A percentile compares a stretch with the other conserved stretches of the same genome.
Conservation (phyloP, 2,329 filamentous ascomycete species). For the Hypoxylon sp. region DNA sequence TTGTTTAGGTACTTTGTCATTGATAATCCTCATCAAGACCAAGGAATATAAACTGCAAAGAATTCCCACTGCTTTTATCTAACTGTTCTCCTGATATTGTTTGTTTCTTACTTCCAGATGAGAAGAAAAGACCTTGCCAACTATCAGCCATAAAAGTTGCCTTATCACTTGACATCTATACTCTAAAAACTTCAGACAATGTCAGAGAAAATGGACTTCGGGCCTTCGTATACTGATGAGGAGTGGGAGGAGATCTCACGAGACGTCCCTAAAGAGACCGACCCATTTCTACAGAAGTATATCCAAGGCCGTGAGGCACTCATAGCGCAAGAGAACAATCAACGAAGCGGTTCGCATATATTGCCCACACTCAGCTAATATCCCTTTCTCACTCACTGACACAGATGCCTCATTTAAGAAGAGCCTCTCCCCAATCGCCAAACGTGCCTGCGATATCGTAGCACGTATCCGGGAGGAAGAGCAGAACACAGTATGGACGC, state of each 20-base stretch:
- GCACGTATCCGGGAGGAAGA: constrained; percentile 84
- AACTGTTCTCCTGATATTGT: background rate
- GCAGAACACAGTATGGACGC: constrained; percentile 81
- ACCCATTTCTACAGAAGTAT: constrained; percentile 88
- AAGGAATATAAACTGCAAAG: constrained; percentile 8
- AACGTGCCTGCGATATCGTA: constrained; percentile 84
- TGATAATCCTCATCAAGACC: background rate
- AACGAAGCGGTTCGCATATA: constrained; percentile 77
- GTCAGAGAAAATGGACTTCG: constrained; percentile 21
- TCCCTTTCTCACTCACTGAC: constrained; percentile 26
- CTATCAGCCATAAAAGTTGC: background rate
- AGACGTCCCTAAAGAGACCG: constrained; percentile 71
- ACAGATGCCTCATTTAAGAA: constrained; percentile 79
- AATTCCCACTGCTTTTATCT: background rate
- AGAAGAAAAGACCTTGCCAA: background rate
- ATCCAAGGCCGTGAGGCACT: constrained; percentile 81
- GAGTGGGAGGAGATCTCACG: constrained; percentile 71
- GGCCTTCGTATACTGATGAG: constrained; percentile 60
- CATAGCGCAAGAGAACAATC: constrained; percentile 83
- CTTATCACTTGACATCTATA: background rate
- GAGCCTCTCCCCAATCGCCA: constrained; percentile 83
- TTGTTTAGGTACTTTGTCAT: background rate
- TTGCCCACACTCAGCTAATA: background rate
- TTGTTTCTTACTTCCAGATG: background rate
- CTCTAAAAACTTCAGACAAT: background rate